Evolutionary conservation across 495 filamentous ascomycete species (phyloP), one percentile per base, ranked within the genome.

Genomic region (Penicillium cataractarum): DNA sequence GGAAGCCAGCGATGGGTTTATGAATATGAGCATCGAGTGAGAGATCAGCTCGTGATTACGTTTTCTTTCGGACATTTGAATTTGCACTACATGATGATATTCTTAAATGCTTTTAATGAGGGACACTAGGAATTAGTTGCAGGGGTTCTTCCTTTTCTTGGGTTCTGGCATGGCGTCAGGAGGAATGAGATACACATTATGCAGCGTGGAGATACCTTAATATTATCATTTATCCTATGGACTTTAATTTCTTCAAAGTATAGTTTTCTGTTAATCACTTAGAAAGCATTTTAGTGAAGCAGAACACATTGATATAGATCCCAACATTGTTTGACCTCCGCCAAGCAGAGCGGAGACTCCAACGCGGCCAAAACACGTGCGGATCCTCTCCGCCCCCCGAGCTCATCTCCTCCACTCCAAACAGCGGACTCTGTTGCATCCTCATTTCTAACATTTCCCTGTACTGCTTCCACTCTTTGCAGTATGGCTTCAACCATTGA

Each of bases 21-120:
- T 97, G 91, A 92, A 95, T 69, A 94, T 99, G 92, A 97, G 91
- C 71, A 94, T 97, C 70, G 93, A 97, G 58, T 83, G 69, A 77
- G 21, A 15, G 29, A 54, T 33, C 24, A 46, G 21, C 35, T 9
- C 39, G 21, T 15, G 37, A n/a, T 58, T 59, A 2, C 31, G 12
- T 27, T 4, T 48, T 60, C 9, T 6, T 54, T 57, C 17, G 24
- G 15, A 15, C 13, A 48, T 29, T n/a, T n/a, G n/a, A n/a, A n/a
- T n/a, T n/a, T 29, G 26, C 1, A 27, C 2, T 27, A 22, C 17
- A 22, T 48, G 31, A 48, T 58, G 9, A 49, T 15, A 22, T 13
- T 51, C 21, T 51, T 26, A 24, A 42, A 24, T 33, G 37, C 54
- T 62, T 22, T 8, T 46, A 12, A 65, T 69, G 62, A 13, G 61